Evolutionary conservation across 208 protist species (phyloP), one percentile per base, ranked within the genome.

Genomic region (Wallacemonas sp.): DNA sequence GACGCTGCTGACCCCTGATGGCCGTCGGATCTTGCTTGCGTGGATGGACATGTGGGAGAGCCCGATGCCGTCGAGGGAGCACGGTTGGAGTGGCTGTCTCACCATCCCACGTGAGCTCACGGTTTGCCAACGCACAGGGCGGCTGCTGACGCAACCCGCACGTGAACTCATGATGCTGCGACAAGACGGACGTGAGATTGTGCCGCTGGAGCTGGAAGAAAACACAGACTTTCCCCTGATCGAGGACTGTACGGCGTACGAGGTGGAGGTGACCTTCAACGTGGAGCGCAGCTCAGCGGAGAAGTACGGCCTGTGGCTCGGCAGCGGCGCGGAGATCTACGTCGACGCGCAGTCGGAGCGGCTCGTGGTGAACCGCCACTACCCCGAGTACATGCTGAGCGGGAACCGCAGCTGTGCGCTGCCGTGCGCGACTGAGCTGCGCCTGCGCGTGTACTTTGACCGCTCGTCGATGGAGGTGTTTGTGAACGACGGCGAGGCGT

Each of bases 261-360:
- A 87, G 81, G 33, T 87, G 9, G 57, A 78, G 9, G 19, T 87
- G 4, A 33, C 66, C 17, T 79, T 87, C 64, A 79, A 83, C 61
- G 21, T 34, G 11, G 34, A 80, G 34, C 61, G 47, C 54, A 80
- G 76, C 54, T 72, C 76, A 5, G 72, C 77, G 16, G 81, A 87
- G 68, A 75, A 77, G 58, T 87, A 83, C 61, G 81, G 81, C 14
- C 36, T 87, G 55, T 87, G 81, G 78, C 70, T 87, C 48, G 81
- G 81, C 74, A 32, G 41, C 0, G 76, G 81, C 1, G 64, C 63
- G 9, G 76, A 87, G 81, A 41, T 87, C 2, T 80, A 68, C 54
- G 73, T 83, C 12, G 81, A 87, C 39, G 61, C 72, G 39, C 81
- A 87, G 73, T 57, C 63, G 14, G 65, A 78, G 27, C 73, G 74